phyloP scores from a whole-genome alignment of 169 alveolate species.

The Eimeria sp. region DNA sequence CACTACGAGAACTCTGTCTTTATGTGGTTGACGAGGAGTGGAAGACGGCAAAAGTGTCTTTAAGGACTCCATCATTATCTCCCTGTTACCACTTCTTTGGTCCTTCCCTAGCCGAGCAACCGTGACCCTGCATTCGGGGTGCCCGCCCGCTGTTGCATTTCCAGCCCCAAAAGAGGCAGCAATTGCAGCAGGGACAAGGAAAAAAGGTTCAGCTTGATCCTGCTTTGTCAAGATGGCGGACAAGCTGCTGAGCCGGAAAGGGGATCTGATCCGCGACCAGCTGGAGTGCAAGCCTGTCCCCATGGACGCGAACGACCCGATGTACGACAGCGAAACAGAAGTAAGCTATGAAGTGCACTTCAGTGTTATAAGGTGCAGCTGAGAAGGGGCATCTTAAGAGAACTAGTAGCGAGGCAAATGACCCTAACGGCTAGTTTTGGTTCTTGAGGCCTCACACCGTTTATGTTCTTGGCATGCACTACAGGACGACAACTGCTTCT shows the following conservation, averaged over 20 bases:
- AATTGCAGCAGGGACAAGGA: slow-evolving; percentile 11
- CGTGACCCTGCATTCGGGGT: neutral
- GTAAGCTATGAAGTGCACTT: neutral
- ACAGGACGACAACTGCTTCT: slow-evolving; percentile 81
- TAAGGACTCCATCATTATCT: neutral
- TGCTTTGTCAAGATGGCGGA: slow-evolving; percentile 42
- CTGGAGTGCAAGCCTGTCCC: slow-evolving; percentile 56
- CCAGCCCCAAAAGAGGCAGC: slow-evolving; percentile 7
- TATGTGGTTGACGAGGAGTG: neutral
- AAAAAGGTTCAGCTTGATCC: neutral
- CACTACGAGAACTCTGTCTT: neutral
- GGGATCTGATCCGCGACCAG: slow-evolving; percentile 68
- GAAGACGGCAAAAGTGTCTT: neutral
- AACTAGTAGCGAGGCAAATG: neutral
- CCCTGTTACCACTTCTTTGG: neutral
- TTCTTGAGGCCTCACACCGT: neutral
- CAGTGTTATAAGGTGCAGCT: neutral
- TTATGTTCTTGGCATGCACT: neutral
- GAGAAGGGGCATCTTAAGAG: no score
- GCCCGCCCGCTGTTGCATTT: slow-evolving; percentile 9
- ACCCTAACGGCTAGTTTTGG: neutral
- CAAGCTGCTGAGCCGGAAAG: slow-evolving; percentile 64
- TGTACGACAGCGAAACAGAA: slow-evolving; percentile 68
- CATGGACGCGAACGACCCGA: slow-evolving; percentile 64
- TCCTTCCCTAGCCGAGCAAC: neutral